Percentiles rank a stretch among this genome's conserved stretches.
These are phyloP conservation scores for Salicornia ramosissima DNA, from an alignment of 148 eudicot species.

Conservation along the genomic window DNA sequence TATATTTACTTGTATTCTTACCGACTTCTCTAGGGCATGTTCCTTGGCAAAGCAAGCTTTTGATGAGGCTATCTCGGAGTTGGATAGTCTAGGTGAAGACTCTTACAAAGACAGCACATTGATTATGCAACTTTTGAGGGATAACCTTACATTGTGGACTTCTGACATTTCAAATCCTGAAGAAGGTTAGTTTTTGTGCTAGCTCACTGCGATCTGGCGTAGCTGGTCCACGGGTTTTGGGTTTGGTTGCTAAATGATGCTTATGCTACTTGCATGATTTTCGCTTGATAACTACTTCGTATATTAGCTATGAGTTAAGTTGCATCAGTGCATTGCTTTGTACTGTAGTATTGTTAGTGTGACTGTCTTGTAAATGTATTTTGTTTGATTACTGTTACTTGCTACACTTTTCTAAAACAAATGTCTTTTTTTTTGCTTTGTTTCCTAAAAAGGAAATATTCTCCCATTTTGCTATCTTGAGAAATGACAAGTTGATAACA, in stretches of 20 bases:
- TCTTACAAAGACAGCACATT: conserved; percentile 27
- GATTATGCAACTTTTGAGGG: conserved; percentile 32
- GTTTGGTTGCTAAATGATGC: not conserved
- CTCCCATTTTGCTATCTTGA: no score
- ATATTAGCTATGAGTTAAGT: not conserved
- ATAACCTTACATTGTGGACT: conserved; percentile 33
- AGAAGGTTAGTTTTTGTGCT: conserved; percentile 14
- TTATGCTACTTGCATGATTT: not conserved
- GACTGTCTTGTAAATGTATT: no score
- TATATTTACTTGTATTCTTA: not conserved
- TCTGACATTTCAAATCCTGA: conserved; percentile 24
- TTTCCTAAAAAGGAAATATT: no score
- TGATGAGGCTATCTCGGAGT: conserved; percentile 33
- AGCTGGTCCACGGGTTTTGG: not conserved
- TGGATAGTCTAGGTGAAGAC: conserved; percentile 29
- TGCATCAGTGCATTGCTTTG: no score
- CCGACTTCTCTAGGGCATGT: conserved; percentile 26
- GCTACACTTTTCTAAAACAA: no score
- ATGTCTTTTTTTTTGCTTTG: no score
- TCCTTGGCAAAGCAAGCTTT: conserved; percentile 27
- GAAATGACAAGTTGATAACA: no score
- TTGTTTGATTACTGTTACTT: no score
- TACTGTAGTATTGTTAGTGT: no score
- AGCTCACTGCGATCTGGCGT: not conserved
- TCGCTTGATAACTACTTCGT: not conserved